Base-by-base conservation (phyloP, 1,284 basidiomycete species). In the Cryptococcus sp. region DNA sequence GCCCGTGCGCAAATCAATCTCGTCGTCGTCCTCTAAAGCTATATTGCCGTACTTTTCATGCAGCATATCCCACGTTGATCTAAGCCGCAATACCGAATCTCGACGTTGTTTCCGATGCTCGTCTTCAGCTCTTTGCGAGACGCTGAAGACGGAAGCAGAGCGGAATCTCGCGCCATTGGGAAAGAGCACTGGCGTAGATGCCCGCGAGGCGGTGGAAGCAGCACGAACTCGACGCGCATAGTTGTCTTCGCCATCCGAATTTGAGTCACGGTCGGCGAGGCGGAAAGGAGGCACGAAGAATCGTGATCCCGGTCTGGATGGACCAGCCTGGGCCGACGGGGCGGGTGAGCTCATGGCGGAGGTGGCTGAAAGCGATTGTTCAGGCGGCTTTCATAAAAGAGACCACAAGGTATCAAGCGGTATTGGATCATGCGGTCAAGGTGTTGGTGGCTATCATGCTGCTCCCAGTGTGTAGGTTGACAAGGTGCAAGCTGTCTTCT, bases 11-110 rank as follows among this genome's bases (percentile, higher is more conserved):
- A 78, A 47, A 58, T 79, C 77, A 23, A 78, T 66, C 57, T 78
- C 77, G 55, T 78, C 77, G 58, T 78, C 78, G 3, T 79, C 77
- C 39, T 75, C 74, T 7, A 64, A 61, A 8, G 55, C 57, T 6
- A 77, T 56, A 17, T 57, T 54, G 15, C 67, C 66, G 58, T 77
- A 78, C 57, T 73, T 74, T 20, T 70, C 65, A 5, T 64, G 60
- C 49, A 79, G 65, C 16, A 59, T 48, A 25, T 75, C 69, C 73
- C 74, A 79, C 0, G 62, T 59, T 4, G 56, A 55, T 15, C 59
- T 55, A 15, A 71, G 54, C 41, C 58, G 57, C n/a, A 52, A 38
- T 4, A 55, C 51, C 2, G 65, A 67, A 49, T 67, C 61, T 13
- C 46, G 40, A 25, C 65, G 59, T 37, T 61, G 52, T 16, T 37